A percentile compares a stretch with the other conserved stretches of the same genome.
Conservation (phyloP, 2,329 filamentous ascomycete genomes). For the Aspergillus sp. region DNA sequence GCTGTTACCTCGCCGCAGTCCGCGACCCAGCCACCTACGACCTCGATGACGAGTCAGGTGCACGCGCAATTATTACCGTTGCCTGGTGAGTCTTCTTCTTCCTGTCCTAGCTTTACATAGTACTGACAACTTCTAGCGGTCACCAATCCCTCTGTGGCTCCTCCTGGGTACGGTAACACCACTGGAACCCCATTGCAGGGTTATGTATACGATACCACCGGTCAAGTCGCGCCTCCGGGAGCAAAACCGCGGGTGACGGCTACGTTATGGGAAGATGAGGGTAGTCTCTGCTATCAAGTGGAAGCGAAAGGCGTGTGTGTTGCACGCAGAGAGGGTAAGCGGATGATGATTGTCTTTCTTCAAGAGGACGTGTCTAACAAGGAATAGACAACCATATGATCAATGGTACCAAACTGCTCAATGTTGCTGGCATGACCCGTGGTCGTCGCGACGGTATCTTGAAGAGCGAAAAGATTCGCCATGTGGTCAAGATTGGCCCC, state of each 20-base stretch:
- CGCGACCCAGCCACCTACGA: conserved; percentile 58
- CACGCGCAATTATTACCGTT: conserved; percentile 65
- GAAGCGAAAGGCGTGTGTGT: conserved; percentile 95
- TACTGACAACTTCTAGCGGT: conserved; percentile 22
- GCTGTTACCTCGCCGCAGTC: conserved; percentile 73
- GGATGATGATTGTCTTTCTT: background rate
- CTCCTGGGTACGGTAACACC: conserved; percentile 33
- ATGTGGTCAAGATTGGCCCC: conserved; percentile 96
- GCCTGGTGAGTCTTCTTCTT: conserved; percentile 35
- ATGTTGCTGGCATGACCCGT: conserved; percentile 96
- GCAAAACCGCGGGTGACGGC: conserved; percentile 96
- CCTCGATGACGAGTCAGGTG: conserved; percentile 57
- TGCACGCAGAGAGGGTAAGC: conserved; percentile 76
- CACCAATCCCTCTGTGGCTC: conserved; percentile 24
- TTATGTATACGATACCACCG: conserved; percentile 69
- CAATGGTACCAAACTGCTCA: conserved; percentile 92
- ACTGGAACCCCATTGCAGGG: conserved; percentile 37
- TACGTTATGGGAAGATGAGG: conserved; percentile 96
- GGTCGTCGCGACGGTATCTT: conserved; percentile 91
- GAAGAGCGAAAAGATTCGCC: conserved; percentile 93
- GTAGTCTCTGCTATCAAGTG: conserved; percentile 94
- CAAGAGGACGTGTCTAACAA: background rate
- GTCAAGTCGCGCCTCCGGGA: conserved; percentile 81
- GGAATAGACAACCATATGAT: conserved; percentile 94
- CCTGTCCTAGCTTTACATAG: background rate